These are phyloP conservation scores for Phytophthora ramorum DNA, from an alignment of 352 stramenopile genomes.

Conservation along the genomic window DNA sequence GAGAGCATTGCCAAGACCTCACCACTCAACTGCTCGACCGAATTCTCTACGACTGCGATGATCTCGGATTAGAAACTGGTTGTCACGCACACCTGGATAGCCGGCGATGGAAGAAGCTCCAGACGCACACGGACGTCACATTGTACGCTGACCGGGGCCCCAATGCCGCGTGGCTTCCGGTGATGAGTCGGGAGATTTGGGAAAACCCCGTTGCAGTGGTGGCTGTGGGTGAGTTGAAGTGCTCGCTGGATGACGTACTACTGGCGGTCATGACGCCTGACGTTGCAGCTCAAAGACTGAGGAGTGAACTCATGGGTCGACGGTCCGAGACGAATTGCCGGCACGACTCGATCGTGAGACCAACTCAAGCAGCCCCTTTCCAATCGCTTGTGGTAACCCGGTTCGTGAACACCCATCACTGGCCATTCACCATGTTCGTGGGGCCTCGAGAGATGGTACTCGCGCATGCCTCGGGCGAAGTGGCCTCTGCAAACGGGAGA, in stretches of 20 bases:
- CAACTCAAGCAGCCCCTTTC: slow-evolving; percentile 9
- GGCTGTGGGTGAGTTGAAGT: slow-evolving; percentile 21
- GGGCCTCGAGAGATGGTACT: slow-evolving; percentile 28
- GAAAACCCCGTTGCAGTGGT: slow-evolving; percentile 24
- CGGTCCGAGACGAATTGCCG: slow-evolving; percentile 19
- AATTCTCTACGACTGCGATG: slow-evolving; percentile 26
- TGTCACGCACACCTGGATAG: slow-evolving; percentile 18
- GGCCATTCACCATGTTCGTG: slow-evolving; percentile 27
- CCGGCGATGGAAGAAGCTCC: slow-evolving; percentile 31
- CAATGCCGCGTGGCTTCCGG: slow-evolving; percentile 27
- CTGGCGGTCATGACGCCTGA: slow-evolving; percentile 17
- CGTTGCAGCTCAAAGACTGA: slow-evolving; percentile 21
- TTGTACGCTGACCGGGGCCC: slow-evolving; percentile 29
- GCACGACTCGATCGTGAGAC: slow-evolving; percentile 10
- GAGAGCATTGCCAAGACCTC: slow-evolving; percentile 22
- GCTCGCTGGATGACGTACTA: slow-evolving; percentile 27
- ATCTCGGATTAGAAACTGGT: slow-evolving; percentile 18
- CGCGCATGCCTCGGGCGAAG: slow-evolving; percentile 14
- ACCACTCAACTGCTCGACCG: slow-evolving; percentile 27
- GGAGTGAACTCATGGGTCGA: slow-evolving; percentile 17
- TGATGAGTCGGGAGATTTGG: slow-evolving; percentile 24
- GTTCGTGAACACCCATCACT: slow-evolving; percentile 21
- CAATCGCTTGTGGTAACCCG: slow-evolving; percentile 22
- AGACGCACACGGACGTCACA: slow-evolving; percentile 21
- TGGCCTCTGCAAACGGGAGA: slow-evolving; percentile 9